A percentile compares a stretch with the other conserved stretches of the same genome.
These are phyloP conservation scores for Nosema bombycis DNA, from an alignment of 371 early-diverging fungal species.

Conservation along the genomic window DNA sequence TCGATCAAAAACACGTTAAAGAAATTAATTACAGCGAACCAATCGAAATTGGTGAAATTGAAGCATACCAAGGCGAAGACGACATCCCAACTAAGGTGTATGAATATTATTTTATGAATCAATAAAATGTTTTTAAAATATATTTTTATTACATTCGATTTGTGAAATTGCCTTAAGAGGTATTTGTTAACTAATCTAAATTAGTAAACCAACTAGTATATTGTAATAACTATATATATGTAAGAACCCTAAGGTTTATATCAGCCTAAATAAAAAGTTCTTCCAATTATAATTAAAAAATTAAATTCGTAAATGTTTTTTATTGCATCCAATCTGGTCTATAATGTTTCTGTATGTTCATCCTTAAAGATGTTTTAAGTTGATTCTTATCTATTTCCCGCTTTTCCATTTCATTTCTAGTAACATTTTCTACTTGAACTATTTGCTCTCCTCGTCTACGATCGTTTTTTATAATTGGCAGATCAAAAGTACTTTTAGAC, in stretches of 20 bases:
- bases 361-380: slow-evolving; percentile 26
- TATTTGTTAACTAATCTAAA: not conserved
- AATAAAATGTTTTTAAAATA: not conserved
- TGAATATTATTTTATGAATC: not conserved
- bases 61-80: not conserved
- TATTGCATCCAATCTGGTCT: slow-evolving; percentile 51
- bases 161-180: not conserved
- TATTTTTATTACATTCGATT: not conserved
- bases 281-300: not conserved
- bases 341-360: slow-evolving; percentile 41
- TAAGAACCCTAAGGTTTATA: no score
- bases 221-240: no score
- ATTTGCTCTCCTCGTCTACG: not conserved
- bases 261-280: not conserved
- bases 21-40: slow-evolving; percentile 9
- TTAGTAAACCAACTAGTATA: not conserved
- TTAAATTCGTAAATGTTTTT: not conserved
- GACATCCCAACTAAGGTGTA: not conserved
- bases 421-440: not conserved
- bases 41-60: not conserved
- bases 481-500: not conserved
- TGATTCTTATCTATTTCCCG: slow-evolving; percentile 26
- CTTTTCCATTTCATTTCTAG: slow-evolving; percentile 8
- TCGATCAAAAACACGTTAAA: not conserved
- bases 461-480: not conserved